Evolutionary conservation across 495 filamentous ascomycete genomes (phyloP), one percentile per base, ranked within the genome.

Genomic region (Articulospora tetracladia): DNA sequence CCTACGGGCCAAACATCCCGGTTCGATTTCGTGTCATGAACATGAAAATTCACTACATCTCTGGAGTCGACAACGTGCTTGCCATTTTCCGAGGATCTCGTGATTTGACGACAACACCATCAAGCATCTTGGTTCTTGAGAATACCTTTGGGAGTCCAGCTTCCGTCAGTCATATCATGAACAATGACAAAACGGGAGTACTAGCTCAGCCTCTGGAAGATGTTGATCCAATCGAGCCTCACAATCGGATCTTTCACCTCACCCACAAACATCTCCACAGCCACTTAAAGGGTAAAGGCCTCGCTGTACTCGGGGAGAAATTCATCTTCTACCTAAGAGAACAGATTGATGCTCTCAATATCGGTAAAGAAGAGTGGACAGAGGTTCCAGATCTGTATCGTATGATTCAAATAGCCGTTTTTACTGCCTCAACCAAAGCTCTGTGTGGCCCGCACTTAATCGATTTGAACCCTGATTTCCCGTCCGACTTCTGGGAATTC

Each of bases 381-480:
- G 62, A 67, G 7, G 49, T 56, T 24, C 54, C 65, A 20, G 64
- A 64, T 53, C 44, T 75, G 10, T 71, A 60, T 46, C 28, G n/a
- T 19, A 65, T 75, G 54, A n/a, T 75, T 19, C 57, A 67, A 41
- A 15, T 48, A 20, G 22, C 58, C 0, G 63, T 72, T 46, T 70
- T 71, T 59, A 53, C 24, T 34, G 70, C 71, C 20, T 53, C 66
- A 11, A 59, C 59, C 23, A 51, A 53, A 23, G 57, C 70, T 1
- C 41, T 75, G 20, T 67, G 60, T 53, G 72, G 71, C 26, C 57
- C 61, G 22, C 48, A 58, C 27, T 15, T 75, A 19, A 28, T 70
- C 27, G 20, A 47, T 13, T 28, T 69, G 1, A 57, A 60, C 44
- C 70, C 69, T 1, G 19, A 49, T 25, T 60, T 72, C 17, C 0